phyloP scores from a whole-genome alignment of 805 yeast genomes.

The Yamadazyma laniorum region DNA sequence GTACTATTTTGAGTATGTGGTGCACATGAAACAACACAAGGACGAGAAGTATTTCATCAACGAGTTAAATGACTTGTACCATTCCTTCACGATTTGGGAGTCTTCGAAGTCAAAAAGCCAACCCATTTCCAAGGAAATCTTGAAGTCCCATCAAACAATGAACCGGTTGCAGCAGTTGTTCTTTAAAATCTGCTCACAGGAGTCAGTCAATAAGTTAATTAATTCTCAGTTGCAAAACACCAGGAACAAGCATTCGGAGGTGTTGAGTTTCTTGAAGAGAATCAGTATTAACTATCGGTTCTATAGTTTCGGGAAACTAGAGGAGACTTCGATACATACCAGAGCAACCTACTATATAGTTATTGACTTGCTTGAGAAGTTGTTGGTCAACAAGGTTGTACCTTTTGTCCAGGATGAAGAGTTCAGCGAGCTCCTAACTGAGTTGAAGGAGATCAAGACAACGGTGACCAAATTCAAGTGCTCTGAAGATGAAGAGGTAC shows the following conservation, averaged over 20 bases:
- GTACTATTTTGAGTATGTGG: conserved; percentile 35
- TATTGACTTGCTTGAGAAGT: conserved; percentile 15
- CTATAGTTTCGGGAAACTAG: conserved; percentile 17
- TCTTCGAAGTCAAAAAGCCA: conserved; percentile 17
- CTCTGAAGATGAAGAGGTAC: neutral
- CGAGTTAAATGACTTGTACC: conserved; percentile 16
- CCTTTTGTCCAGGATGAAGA: conserved; percentile 1
- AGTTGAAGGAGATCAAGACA: neutral
- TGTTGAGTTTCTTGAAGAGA: conserved; percentile 25
- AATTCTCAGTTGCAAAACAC: conserved; percentile 15
- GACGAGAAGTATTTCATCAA: conserved; percentile 24
- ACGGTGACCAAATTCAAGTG: neutral
- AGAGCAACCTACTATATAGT: conserved; percentile 16
- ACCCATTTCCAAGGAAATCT: conserved; percentile 16
- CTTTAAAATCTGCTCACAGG: conserved; percentile 18
- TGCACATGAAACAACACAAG: conserved; percentile 10
- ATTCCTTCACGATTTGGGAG: conserved; percentile 38
- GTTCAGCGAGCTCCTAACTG: neutral
- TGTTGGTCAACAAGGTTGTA: conserved; percentile 5
- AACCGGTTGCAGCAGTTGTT: conserved; percentile 25
- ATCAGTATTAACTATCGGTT: conserved; percentile 32
- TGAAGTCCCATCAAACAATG: conserved; percentile 16
- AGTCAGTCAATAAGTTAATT: conserved; percentile 7
- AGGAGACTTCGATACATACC: conserved; percentile 4
- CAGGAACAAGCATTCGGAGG: conserved; percentile 10